phyloP scores from a whole-genome alignment of 2,329 filamentous ascomycete genomes.

The Hymenoscyphus repandus region DNA sequence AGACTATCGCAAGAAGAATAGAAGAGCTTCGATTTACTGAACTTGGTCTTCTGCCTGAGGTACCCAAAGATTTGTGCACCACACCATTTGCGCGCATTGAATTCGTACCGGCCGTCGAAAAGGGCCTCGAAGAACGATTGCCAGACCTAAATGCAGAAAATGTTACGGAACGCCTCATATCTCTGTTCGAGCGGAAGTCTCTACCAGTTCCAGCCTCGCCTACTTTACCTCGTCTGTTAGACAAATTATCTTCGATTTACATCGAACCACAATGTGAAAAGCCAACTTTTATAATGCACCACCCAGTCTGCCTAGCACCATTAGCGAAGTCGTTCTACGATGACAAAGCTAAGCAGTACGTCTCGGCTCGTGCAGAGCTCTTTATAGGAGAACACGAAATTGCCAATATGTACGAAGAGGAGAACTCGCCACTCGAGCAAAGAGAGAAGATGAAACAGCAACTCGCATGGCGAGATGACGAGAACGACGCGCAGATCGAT shows the following conservation, averaged over 20 bases:
- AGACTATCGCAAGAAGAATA: conserved; percentile 50
- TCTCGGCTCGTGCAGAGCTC: conserved; percentile 79
- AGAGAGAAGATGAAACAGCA: conserved; percentile 72
- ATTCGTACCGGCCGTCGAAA: conserved; percentile 76
- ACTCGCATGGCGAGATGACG: conserved; percentile 35
- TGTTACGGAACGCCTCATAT: conserved; percentile 54
- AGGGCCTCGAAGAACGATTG: conserved; percentile 46
- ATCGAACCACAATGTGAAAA: conserved; percentile 69
- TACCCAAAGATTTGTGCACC: conserved; percentile 44
- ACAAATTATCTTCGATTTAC: conserved; percentile 69
- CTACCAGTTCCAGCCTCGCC: conserved; percentile 45
- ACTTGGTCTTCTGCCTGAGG: conserved; percentile 41
- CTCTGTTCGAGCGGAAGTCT: conserved; percentile 46
- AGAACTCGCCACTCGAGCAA: conserved; percentile 88
- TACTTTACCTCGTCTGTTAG: conserved; percentile 68
- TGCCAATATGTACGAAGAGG: conserved; percentile 97
- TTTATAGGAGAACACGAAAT: conserved; percentile 78
- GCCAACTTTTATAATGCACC: conserved; percentile 83
- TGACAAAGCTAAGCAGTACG: conserved; percentile 62
- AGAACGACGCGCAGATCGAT: conserved; percentile 32
- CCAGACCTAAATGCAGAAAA: conserved; percentile 39
- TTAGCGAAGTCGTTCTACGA: conserved; percentile 82
- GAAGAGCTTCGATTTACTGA: conserved; percentile 40
- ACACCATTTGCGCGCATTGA: conserved; percentile 64
- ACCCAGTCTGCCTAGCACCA: conserved; percentile 86